A percentile compares a stretch with the other conserved stretches of the same genome.
Evolutionary conservation across 768 basidiomycete genomes (phyloP).

Genomic region (Pisolithus microcarpus): DNA sequence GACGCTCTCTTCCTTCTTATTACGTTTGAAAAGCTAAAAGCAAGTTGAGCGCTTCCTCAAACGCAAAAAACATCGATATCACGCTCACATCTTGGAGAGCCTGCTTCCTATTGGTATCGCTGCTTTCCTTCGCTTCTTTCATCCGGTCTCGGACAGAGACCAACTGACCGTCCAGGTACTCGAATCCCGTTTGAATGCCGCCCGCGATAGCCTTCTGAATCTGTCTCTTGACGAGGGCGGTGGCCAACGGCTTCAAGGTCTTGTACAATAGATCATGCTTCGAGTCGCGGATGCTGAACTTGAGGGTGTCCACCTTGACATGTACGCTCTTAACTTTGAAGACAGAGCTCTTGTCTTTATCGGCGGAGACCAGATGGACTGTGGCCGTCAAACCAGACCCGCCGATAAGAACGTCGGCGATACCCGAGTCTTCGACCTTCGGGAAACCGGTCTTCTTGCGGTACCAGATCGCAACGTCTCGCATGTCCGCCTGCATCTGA

Average conservation of each 20-base stretch:
- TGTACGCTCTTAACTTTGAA: conserved; percentile 66
- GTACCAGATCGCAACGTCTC: conserved; percentile 90
- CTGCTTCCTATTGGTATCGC: conserved; percentile 38
- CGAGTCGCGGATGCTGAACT: conserved; percentile 84
- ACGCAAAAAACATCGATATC: not conserved
- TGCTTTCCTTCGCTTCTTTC: conserved; percentile 49
- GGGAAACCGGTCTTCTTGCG: conserved; percentile 78
- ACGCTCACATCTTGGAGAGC: conserved; percentile 51
- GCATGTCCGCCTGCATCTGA: conserved; percentile 91
- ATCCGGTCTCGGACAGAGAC: conserved; percentile 79
- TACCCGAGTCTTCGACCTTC: conserved; percentile 72
- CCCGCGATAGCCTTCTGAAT: conserved; percentile 55
- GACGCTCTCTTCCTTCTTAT: conserved; percentile 44
- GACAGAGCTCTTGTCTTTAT: conserved; percentile 59
- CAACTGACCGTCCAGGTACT: conserved; percentile 85
- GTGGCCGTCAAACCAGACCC: conserved; percentile 73
- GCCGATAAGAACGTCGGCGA: conserved; percentile 80
- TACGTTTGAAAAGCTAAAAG: conserved; percentile 51
- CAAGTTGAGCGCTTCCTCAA: not conserved
- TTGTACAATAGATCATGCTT: conserved; percentile 90
- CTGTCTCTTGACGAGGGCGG: conserved; percentile 70
- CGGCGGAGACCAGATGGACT: conserved; percentile 52
- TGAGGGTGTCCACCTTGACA: conserved; percentile 81
- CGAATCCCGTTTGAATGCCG: conserved; percentile 72
- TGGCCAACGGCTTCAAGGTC: conserved; percentile 73